Evolutionary conservation across 768 basidiomycete genomes (phyloP).

Genomic region (Amanita subjunquillea): DNA sequence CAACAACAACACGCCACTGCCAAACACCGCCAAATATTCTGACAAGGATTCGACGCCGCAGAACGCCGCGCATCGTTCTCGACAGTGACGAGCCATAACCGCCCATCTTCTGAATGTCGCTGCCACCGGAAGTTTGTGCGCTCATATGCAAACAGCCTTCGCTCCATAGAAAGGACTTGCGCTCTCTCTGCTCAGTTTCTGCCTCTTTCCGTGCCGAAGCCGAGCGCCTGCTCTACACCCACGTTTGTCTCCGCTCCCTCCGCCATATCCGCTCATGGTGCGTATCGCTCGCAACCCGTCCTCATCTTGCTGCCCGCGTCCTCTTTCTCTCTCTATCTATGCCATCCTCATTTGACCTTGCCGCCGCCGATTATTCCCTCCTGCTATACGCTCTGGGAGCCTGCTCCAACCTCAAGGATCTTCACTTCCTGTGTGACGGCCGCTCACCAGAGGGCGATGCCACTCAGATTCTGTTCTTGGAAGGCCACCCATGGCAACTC

Average conservation of each 20-base stretch:
- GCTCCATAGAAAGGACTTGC: constrained; percentile 9
- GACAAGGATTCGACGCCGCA: background rate
- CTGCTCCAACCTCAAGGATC: constrained; percentile 11
- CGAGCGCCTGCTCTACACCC: constrained; percentile 14
- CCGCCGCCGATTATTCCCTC: constrained; percentile 11
- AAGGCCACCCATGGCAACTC: constrained; percentile 13
- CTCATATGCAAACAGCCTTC: constrained; percentile 12
- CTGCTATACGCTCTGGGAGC: constrained; percentile 10
- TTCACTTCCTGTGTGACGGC: constrained; percentile 8
- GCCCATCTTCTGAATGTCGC: background rate
- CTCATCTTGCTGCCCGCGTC: constrained; percentile 10
- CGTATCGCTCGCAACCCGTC: constrained; percentile 9
- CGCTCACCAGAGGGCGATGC: constrained; percentile 8
- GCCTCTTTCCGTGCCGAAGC: constrained; percentile 15
- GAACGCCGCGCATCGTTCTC: background rate
- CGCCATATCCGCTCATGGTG: constrained; percentile 14
- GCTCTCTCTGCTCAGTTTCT: constrained; percentile 12
- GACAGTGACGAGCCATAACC: background rate
- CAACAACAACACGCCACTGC: background rate
- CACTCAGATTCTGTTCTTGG: constrained; percentile 12
- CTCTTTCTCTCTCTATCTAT: constrained; percentile 9
- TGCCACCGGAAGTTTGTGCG: constrained; percentile 15
- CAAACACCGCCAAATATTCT: constrained; percentile 2
- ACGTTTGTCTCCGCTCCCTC: constrained; percentile 7
- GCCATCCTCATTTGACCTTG: constrained; percentile 11